These are phyloP conservation scores for Lyophyllum atratum DNA, from an alignment of 768 basidiomycete species.

Conservation along the genomic window DNA sequence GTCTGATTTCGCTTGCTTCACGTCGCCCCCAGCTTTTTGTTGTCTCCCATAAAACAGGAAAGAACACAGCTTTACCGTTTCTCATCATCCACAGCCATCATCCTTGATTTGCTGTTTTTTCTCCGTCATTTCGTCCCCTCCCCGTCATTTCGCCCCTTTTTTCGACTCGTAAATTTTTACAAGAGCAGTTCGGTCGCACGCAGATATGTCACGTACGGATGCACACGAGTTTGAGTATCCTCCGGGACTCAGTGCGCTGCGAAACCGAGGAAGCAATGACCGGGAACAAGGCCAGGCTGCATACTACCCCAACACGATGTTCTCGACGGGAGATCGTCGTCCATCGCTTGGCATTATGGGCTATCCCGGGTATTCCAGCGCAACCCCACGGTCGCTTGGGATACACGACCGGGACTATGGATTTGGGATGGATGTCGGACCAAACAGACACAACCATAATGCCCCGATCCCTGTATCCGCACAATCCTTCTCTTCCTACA, in stretches of 20 bases:
- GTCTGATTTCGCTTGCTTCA: conserved; percentile 18
- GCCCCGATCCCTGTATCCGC: conserved; percentile 25
- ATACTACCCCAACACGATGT: conserved; percentile 18
- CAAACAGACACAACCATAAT: conserved; percentile 46
- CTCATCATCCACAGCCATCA: conserved; percentile 5
- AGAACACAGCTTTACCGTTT: conserved; percentile 15
- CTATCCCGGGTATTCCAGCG: conserved; percentile 19
- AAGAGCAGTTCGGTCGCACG: background rate
- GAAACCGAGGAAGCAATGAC: conserved; percentile 21
- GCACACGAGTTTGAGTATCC: conserved; percentile 41
- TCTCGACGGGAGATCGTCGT: conserved; percentile 32
- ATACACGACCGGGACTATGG: conserved; percentile 32
- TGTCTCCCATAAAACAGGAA: conserved; percentile 15
- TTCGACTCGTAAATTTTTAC: conserved; percentile 7
- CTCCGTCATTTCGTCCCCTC: conserved; percentile 21
- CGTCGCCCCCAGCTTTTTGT: conserved; percentile 17
- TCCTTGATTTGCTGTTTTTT: conserved; percentile 11
- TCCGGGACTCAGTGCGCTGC: conserved; percentile 29
- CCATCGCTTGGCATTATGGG: conserved; percentile 22
- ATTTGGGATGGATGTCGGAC: conserved; percentile 28
- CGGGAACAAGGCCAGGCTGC: conserved; percentile 22
- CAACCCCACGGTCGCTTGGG: conserved; percentile 27
- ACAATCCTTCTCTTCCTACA: conserved; percentile 45
- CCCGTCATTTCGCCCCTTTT: conserved; percentile 19
- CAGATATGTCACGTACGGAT: conserved; percentile 45